Base-by-base conservation (phyloP, 176 grass and related monocot genomes). In the Bromus sterilis region DNA sequence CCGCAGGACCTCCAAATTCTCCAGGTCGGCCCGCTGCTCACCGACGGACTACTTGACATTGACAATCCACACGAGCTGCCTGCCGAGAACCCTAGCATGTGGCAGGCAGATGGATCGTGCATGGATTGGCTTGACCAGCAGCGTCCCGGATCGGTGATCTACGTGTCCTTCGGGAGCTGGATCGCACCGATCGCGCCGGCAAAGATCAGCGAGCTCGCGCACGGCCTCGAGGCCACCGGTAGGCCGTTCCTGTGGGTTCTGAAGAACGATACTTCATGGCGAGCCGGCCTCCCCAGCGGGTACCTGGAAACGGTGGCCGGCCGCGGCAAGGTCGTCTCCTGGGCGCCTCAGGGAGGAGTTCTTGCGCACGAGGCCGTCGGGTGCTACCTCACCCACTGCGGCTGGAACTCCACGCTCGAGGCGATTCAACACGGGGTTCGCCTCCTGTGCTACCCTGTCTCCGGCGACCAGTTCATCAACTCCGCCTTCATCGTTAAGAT, bases 341-440 rank as follows among this genome's bases (percentile, higher is more conserved):
- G 94, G 94, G 87, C 89, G n/a, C 94, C 90, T 0, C 94, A 97
- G 74, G 87, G 90, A 5, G 87, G 91, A 29, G 92, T 97, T 5
- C 89, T 94, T 14, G 57, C 16, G 24, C 92, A 92, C 39, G 13
- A 0, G 2, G 81, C 94, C 6, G 67, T 94, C 9, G 94, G 83
- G 12, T 94, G 90, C 89, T 97, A 94, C 86, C 78, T 97, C 71
- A 94, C 88, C 33, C 95, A 97, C 80, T 97, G 94, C 25, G 91
- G 94, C 3, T 94, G 94, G 94, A 97, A 94, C 82, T 97, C 94
- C 6, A 94, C 95, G 16, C 12, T 92, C 9, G 95, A 97, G 87
- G 95, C 94, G 4, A 87, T 94, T 48, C 82, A 80, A 9, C 56
- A 94, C 13, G 81, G 78, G 12, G 87, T 92, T 32, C 83, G 82